Base-by-base conservation (phyloP, 1,284 basidiomycete genomes). In the Trichosporon ovoides region DNA sequence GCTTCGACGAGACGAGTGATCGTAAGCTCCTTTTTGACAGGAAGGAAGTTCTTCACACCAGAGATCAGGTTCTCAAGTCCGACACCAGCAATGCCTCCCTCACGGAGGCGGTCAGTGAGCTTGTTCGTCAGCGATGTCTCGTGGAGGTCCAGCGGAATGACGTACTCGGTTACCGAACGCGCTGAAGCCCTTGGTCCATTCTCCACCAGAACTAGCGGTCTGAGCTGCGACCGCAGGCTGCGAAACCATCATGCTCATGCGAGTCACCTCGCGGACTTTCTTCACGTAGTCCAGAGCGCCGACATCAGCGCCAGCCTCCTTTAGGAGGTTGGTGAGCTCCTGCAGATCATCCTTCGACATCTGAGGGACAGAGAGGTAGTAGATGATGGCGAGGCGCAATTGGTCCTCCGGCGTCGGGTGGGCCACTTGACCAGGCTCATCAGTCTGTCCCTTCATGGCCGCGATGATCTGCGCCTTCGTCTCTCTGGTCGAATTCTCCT, bases 31-130 rank as follows among this genome's bases (percentile, higher is more conserved):
- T 98, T 99, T 72, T 92, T 91, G 0, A 90, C 88, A 0, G 96
- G 96, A 13, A 99, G 79, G 81, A 99, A 95, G 79, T 97, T 98
- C 77, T 97, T 97, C 61, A 99, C 96, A 31, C 94, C 95, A 1
- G 93, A 94, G 58, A 99, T 90, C 12, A 98, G 81, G 74, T 96
- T 95, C 73, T 98, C 95, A 38, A 96, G 81, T 0, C 80, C 80
- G 18, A 79, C 80, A n/a, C 78, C 78, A 49, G 76, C 77, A 66
- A 83, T 77, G 20, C 92, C 92, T 36, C 91, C 89, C 74, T 97
- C 95, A 77, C 96, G 91, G 60, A 99, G 80, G 48, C 91, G 83
- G 74, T 95, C 92, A 1, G 93, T 94, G 52, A 96, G 83, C 63
- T 71, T 28, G 28, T 33, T 31, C 28, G 37, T 60, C 50, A 62